Conservation (phyloP, 2,329 filamentous ascomycete species). For the Monosporascus cannonballus region DNA sequence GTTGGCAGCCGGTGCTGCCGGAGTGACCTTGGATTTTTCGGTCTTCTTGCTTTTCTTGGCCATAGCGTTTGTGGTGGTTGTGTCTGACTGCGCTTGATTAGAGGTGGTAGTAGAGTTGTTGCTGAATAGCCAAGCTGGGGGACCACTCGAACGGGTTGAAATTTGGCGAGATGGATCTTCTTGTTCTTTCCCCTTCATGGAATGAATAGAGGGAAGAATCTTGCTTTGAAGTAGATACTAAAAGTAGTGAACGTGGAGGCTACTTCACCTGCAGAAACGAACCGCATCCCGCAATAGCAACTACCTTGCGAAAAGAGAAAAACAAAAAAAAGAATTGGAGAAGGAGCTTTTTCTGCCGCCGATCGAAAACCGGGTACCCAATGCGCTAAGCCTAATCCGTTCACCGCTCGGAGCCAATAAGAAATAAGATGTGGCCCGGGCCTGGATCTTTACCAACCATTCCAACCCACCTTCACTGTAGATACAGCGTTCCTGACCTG, state of each 20-base stretch:
- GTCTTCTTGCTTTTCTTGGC: constrained; percentile 17
- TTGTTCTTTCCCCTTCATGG: neutral
- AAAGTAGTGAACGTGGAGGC: neutral
- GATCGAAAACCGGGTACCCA: neutral
- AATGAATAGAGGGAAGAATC: neutral
- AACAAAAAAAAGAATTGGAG: neutral
- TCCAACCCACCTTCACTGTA: neutral
- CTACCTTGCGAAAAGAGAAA: neutral
- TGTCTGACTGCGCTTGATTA: constrained; percentile 3
- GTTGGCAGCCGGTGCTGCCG: constrained; percentile 6
- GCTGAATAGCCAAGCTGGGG: constrained; percentile 28
- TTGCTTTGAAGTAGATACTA: neutral
- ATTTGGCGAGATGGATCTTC: constrained; percentile 1
- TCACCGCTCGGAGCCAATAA: neutral
- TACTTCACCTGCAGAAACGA: neutral
- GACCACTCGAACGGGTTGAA: constrained; percentile 13
- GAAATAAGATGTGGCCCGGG: neutral
- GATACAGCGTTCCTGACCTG: neutral
- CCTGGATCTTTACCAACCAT: neutral
- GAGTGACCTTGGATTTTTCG: constrained; percentile 10
- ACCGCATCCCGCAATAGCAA: neutral
- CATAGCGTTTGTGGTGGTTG: constrained; percentile 11
- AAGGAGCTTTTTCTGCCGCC: neutral
- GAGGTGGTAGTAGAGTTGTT: constrained; percentile 21
- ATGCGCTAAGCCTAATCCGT: neutral